Conservation (phyloP, 2,329 filamentous ascomycete species). For the Fusarium pininemorale region DNA sequence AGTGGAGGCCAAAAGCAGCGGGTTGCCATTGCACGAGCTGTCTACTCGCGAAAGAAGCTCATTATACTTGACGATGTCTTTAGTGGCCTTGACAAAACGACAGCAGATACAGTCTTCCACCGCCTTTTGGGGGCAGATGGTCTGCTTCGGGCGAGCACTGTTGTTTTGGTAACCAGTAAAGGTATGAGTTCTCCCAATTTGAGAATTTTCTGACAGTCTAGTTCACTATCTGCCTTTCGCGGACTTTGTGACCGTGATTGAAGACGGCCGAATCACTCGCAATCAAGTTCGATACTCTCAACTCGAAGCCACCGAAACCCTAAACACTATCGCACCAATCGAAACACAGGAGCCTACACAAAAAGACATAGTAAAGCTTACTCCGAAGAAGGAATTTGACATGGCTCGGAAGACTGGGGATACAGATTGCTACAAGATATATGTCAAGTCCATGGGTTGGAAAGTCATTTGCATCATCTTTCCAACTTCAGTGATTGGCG, state of each 20-base stretch:
- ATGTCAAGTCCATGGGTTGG: conserved; percentile 40
- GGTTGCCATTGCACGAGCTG: conserved; percentile 56
- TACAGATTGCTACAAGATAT: conserved; percentile 43
- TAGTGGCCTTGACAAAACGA: conserved; percentile 56
- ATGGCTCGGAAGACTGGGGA: conserved; percentile 44
- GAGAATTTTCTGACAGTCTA: background rate
- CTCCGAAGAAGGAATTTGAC: conserved; percentile 27
- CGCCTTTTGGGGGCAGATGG: conserved; percentile 53
- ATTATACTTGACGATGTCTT: conserved; percentile 59
- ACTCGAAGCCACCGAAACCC: conserved; percentile 8
- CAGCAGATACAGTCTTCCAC: conserved; percentile 53
- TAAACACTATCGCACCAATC: background rate
- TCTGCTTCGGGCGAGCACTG: conserved; percentile 50
- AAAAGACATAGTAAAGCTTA: background rate
- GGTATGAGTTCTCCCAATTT: background rate
- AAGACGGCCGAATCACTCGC: conserved; percentile 27
- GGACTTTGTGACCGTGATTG: conserved; percentile 40
- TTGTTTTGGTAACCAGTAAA: conserved; percentile 38
- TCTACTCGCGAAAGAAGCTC: conserved; percentile 53
- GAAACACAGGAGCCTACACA: background rate
- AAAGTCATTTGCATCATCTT: conserved; percentile 30
- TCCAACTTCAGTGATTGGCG: conserved; percentile 10
- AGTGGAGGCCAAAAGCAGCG: conserved; percentile 57
- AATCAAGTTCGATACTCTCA: conserved; percentile 39
- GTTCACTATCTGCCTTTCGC: conserved; percentile 40